These are phyloP conservation scores for Reutealis trisperma DNA, from an alignment of 345 rosid species.

Conservation along the genomic window DNA sequence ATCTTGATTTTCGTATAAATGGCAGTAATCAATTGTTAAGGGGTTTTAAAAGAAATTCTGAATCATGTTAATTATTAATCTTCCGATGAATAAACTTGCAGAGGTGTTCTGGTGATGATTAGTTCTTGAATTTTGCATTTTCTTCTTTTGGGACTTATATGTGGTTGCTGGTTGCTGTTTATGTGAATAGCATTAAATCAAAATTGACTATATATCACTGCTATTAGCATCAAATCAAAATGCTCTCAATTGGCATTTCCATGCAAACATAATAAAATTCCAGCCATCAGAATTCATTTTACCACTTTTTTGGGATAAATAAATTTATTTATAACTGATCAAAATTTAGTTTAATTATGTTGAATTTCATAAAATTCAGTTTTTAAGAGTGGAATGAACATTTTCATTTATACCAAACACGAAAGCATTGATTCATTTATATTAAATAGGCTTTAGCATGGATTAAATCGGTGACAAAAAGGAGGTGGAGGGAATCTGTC, in stretches of 20 bases:
- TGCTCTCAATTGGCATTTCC: background rate
- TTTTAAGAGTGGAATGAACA: too few relatives aligned
- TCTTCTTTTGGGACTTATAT: background rate
- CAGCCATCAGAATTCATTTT: background rate
- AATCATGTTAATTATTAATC: too few relatives aligned
- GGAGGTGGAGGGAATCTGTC: background rate
- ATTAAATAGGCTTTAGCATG: too few relatives aligned
- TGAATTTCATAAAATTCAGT: too few relatives aligned
- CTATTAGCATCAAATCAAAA: background rate
- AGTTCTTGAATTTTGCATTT: background rate
- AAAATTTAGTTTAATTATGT: too few relatives aligned
- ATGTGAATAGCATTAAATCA: too few relatives aligned
- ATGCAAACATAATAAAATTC: background rate
- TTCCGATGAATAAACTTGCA: background rate
- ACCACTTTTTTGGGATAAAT: too few relatives aligned
- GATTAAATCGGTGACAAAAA: background rate
- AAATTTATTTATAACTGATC: too few relatives aligned
- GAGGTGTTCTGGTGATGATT: background rate
- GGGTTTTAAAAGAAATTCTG: background rate
- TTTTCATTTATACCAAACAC: too few relatives aligned
- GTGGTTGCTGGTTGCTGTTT: background rate
- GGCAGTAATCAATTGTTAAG: background rate
- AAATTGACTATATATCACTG: background rate
- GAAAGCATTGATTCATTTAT: too few relatives aligned
- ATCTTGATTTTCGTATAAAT: background rate